Conservation (phyloP, 352 stramenopile genomes). For the Elongisporangium prolatum region DNA sequence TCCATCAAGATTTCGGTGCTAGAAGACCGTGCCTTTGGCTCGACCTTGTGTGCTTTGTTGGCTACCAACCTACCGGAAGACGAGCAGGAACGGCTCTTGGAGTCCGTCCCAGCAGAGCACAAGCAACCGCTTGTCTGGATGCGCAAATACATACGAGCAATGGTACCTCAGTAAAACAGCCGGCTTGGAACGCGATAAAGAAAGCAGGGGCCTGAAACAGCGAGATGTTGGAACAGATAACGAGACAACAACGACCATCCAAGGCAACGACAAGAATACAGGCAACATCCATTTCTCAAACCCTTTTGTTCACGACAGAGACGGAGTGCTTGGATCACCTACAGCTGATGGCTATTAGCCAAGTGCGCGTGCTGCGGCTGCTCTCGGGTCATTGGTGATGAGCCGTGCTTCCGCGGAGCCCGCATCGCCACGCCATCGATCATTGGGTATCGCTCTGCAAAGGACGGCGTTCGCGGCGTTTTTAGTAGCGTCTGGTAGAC, state of each 20-base stretch:
- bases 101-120: slow-evolving; percentile 3
- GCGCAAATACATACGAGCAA: slow-evolving; percentile 9
- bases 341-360: not conserved
- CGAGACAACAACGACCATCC: not conserved
- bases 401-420: slow-evolving; percentile 50
- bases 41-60: slow-evolving; percentile 24
- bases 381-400: slow-evolving; percentile 30
- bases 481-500: slow-evolving; percentile 80
- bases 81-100: slow-evolving; percentile 1
- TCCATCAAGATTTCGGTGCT: slow-evolving; percentile 20
- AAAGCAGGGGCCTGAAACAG: too few relatives aligned
- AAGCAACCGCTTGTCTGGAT: slow-evolving; percentile 12
- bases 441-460: slow-evolving; percentile 73
- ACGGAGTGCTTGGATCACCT: slow-evolving; percentile 1
- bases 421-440: slow-evolving; percentile 84
- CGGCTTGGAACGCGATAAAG: too few relatives aligned
- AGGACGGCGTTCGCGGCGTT: slow-evolving; percentile 79
- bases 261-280: not conserved
- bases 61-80: slow-evolving; percentile 15
- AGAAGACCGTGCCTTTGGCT: slow-evolving; percentile 36
- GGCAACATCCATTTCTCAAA: not conserved
- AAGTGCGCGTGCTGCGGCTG: not conserved
- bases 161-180: not conserved
- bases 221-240: not conserved
- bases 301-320: slow-evolving; percentile 1